Conservation (phyloP, 1,284 basidiomycete species). For the Cutaneotrichosporon spelunceum region DNA sequence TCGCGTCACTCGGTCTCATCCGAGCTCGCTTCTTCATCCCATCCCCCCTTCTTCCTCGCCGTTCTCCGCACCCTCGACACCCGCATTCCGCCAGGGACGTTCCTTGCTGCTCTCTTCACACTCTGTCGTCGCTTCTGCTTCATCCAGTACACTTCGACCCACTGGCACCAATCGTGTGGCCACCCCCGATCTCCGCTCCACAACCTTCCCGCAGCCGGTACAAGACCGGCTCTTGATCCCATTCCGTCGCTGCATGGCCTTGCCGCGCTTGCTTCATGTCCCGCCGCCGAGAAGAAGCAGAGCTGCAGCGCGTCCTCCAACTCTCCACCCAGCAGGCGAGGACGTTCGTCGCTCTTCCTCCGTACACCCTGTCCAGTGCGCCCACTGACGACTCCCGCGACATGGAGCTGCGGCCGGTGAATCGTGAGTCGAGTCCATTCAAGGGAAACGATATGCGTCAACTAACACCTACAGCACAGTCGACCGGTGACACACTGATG, state of each 20-base stretch:
- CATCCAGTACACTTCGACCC: not conserved
- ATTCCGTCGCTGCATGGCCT: not conserved
- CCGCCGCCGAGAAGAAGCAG: constrained; percentile 41
- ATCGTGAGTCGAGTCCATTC: constrained; percentile 7
- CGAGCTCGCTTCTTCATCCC: not conserved
- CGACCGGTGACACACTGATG: not conserved
- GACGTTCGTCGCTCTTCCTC: constrained; percentile 20
- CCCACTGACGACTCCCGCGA: constrained; percentile 37
- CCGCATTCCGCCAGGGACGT: not conserved
- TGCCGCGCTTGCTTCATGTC: constrained; percentile 12
- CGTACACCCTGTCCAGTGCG: constrained; percentile 27
- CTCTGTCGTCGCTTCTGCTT: not conserved
- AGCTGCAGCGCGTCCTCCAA: constrained; percentile 37
- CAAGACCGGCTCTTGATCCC: not conserved
- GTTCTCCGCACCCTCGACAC: not conserved
- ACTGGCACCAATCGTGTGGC: not conserved
- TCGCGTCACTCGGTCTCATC: not conserved
- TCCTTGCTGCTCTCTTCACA: not conserved
- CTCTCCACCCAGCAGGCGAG: constrained; percentile 41
- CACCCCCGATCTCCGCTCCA: not conserved
- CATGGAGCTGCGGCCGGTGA: constrained; percentile 32
- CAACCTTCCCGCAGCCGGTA: not conserved
- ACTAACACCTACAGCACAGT: not conserved
- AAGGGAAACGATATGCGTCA: no score
- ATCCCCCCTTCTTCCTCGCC: not conserved